phyloP scores from a whole-genome alignment of 495 filamentous ascomycete genomes.

The Beverwykella pulmonaria region DNA sequence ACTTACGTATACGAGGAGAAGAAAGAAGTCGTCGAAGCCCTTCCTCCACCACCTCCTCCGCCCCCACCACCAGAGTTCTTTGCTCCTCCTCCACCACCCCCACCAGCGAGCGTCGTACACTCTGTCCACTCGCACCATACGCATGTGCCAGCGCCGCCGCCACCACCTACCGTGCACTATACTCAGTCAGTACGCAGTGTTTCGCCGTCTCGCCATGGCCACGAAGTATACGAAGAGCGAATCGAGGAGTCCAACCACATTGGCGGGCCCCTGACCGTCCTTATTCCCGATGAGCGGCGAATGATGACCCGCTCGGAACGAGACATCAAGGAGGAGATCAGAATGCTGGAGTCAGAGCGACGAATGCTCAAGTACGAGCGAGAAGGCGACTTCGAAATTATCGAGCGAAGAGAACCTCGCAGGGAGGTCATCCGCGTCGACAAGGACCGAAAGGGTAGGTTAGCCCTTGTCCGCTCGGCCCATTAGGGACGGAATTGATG shows the following conservation, averaged over 20 bases:
- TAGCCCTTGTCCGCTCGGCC: conserved; percentile 61
- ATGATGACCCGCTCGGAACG: conserved; percentile 50
- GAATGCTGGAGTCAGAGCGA: conserved; percentile 57
- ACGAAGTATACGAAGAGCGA: conserved; percentile 49
- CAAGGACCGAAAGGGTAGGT: conserved; percentile 86
- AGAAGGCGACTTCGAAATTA: conserved; percentile 55
- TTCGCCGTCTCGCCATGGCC: conserved; percentile 40
- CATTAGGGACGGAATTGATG: conserved; percentile 57
- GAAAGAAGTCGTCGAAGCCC: conserved; percentile 30
- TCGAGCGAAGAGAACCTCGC: conserved; percentile 52
- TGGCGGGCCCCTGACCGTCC: conserved; percentile 49
- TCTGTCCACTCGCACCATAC: conserved; percentile 46
- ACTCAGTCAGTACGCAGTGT: conserved; percentile 35
- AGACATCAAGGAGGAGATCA: conserved; percentile 63
- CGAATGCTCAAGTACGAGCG: conserved; percentile 48
- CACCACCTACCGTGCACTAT: conserved; percentile 30
- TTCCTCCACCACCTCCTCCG: conserved; percentile 47
- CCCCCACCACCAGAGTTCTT: conserved; percentile 34
- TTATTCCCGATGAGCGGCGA: conserved; percentile 56
- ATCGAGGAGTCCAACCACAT: conserved; percentile 53
- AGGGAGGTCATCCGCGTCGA: conserved; percentile 67
- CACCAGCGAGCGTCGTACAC: conserved; percentile 37
- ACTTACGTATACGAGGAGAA: conserved; percentile 45
- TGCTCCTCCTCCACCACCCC: conserved; percentile 46
- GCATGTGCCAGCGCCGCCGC: conserved; percentile 34